Evolutionary conservation across 768 basidiomycete species (phyloP).

Genomic region (Mycena vitilis): DNA sequence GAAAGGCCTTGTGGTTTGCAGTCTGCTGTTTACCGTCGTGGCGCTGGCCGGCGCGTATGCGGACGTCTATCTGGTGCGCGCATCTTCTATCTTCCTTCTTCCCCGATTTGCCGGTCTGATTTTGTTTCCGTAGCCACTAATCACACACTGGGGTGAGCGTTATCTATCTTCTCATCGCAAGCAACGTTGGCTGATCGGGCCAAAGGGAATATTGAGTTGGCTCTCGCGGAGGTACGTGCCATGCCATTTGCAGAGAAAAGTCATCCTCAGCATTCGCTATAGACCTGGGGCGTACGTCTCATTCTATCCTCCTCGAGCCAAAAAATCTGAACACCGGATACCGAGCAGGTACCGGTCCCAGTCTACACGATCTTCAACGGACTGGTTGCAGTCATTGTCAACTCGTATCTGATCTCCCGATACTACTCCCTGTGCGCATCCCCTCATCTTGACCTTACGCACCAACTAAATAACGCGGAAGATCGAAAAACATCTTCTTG

Average conservation of each 20-base stretch:
- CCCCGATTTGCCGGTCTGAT: not conserved
- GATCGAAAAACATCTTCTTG: constrained; percentile 10
- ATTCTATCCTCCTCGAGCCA: not conserved
- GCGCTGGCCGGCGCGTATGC: constrained; percentile 6
- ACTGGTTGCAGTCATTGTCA: not conserved
- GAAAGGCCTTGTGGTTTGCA: not conserved
- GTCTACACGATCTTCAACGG: not conserved
- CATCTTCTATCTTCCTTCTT: not conserved
- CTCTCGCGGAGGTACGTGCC: not conserved
- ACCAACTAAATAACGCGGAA: not conserved
- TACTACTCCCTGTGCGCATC: constrained; percentile 10
- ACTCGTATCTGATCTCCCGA: constrained; percentile 15
- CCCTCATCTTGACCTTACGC: too few relatives aligned
- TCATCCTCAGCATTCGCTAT: not conserved
- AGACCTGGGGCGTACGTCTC: constrained; percentile 7
- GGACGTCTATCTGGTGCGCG: constrained; percentile 11
- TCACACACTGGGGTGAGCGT: constrained; percentile 3
- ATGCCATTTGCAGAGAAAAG: not conserved
- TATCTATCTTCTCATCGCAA: too few relatives aligned
- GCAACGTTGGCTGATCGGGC: not conserved
- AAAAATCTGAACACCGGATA: not conserved
- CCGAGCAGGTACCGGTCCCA: too few relatives aligned
- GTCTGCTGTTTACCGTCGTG: not conserved
- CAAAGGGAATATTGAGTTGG: not conserved
- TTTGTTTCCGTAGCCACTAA: not conserved